These are phyloP conservation scores for Penicillium janthinellum DNA, from an alignment of 2,329 filamentous ascomycete species.

Conservation along the genomic window DNA sequence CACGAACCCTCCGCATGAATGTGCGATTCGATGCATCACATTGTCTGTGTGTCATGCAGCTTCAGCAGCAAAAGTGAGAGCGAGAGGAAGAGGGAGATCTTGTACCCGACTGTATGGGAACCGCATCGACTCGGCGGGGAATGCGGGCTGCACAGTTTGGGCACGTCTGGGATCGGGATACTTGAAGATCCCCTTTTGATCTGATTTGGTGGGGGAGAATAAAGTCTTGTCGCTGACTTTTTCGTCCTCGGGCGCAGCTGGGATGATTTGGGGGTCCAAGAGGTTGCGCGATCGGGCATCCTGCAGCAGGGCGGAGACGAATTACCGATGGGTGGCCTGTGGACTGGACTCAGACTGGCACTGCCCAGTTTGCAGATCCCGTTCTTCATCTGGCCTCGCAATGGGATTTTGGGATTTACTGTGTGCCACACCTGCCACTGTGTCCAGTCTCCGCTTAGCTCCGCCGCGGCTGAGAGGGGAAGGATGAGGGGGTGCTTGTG, in stretches of 20 bases:
- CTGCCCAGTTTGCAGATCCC: constrained; percentile 16
- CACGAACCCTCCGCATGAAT: constrained; percentile 10
- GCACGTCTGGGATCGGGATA: neutral
- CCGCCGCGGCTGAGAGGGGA: constrained; percentile 15
- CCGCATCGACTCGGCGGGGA: neutral
- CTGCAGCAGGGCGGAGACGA: constrained; percentile 12
- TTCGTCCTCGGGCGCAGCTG: neutral
- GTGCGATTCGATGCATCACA: constrained; percentile 18
- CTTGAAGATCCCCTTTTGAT: neutral
- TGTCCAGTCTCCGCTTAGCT: constrained; percentile 5
- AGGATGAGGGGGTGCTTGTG: neutral
- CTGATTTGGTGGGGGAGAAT: neutral
- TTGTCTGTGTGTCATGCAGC: constrained; percentile 17
- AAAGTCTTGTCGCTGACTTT: neutral
- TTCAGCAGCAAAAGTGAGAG: neutral
- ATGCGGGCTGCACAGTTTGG: neutral
- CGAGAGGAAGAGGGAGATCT: neutral
- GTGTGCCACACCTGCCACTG: constrained; percentile 19
- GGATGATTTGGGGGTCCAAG: constrained; percentile 1
- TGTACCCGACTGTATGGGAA: neutral
- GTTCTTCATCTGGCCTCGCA: constrained; percentile 14
- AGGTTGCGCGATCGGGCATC: constrained; percentile 12
- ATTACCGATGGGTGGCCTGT: constrained; percentile 7
- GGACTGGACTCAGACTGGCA: neutral
- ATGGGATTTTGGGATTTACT: constrained; percentile 8